These are phyloP conservation scores for Calocybe gambosa DNA, from an alignment of 1,284 basidiomycete species.

Conservation along the genomic window DNA sequence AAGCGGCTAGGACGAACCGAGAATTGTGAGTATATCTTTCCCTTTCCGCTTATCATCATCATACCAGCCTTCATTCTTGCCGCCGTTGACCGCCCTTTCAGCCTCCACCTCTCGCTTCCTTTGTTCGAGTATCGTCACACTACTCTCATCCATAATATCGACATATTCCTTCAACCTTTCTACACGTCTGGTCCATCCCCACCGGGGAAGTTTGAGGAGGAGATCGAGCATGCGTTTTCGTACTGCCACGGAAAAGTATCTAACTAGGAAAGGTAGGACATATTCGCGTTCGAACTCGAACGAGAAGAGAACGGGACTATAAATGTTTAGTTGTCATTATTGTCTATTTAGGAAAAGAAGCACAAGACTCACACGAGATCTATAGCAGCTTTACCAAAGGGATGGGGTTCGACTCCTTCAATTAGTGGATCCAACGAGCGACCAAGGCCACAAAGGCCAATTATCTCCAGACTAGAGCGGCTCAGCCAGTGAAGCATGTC, in stretches of 20 bases:
- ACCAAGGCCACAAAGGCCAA: slow-evolving; percentile 26
- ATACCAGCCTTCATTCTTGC: neutral
- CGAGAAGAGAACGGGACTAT: slow-evolving; percentile 14
- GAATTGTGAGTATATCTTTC: slow-evolving; percentile 40
- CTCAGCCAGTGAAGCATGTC: slow-evolving; percentile 25
- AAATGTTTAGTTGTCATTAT: neutral
- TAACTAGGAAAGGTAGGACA: slow-evolving; percentile 26
- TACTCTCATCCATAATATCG: slow-evolving; percentile 31
- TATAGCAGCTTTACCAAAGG: slow-evolving; percentile 20
- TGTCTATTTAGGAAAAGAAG: neutral
- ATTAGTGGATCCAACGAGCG: slow-evolving; percentile 25
- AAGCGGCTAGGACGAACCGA: slow-evolving; percentile 26
- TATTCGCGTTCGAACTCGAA: slow-evolving; percentile 20
- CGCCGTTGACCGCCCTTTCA: slow-evolving; percentile 19
- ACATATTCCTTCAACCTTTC: slow-evolving; percentile 28
- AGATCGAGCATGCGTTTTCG: slow-evolving; percentile 27
- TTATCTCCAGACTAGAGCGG: slow-evolving; percentile 25
- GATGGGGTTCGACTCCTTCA: slow-evolving; percentile 18
- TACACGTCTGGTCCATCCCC: slow-evolving; percentile 16
- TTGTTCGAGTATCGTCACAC: slow-evolving; percentile 28
- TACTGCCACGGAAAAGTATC: slow-evolving; percentile 27
- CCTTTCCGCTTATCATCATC: slow-evolving; percentile 25
- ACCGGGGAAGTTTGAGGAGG: slow-evolving; percentile 21
- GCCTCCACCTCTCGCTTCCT: slow-evolving; percentile 32
- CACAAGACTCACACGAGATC: slow-evolving; percentile 17